A percentile compares a stretch with the other conserved stretches of the same genome.
Conservation (phyloP, 2,329 filamentous ascomycete genomes). For the Arthroderma sp. region DNA sequence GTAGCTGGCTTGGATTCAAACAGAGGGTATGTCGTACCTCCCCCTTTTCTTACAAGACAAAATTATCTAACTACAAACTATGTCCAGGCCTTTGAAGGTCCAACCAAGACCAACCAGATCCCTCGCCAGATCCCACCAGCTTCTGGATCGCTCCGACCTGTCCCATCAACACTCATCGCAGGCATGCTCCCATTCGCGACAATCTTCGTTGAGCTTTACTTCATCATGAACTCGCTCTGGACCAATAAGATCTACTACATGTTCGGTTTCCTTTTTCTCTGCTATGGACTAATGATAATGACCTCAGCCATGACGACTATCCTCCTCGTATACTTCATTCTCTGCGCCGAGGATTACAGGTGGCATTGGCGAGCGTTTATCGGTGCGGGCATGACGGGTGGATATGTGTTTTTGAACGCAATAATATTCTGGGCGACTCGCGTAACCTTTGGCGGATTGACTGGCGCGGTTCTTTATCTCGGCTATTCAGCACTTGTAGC, state of each 20-base stretch:
- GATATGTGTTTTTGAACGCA: slow-evolving; percentile 85
- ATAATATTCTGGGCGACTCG: slow-evolving; percentile 84
- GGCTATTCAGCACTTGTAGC: slow-evolving; percentile 85
- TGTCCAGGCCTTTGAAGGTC: slow-evolving; percentile 51
- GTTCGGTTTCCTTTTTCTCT: slow-evolving; percentile 98
- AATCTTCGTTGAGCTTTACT: slow-evolving; percentile 97
- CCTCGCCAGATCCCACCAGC: slow-evolving; percentile 86
- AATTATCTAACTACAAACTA: slow-evolving; percentile 6
- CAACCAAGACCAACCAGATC: slow-evolving; percentile 93
- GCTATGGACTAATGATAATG: slow-evolving; percentile 93
- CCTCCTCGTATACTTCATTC: slow-evolving; percentile 87
- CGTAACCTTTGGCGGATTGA: slow-evolving; percentile 69
- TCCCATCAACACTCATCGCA: slow-evolving; percentile 84
- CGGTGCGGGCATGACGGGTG: slow-evolving; percentile 77
- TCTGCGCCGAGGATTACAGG: slow-evolving; percentile 94
- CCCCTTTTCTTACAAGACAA: neutral
- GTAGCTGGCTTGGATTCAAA: slow-evolving; percentile 89
- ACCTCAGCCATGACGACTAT: slow-evolving; percentile 87
- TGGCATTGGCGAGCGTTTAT: slow-evolving; percentile 98
- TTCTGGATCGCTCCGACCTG: slow-evolving; percentile 66
- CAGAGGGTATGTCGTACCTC: slow-evolving; percentile 34
- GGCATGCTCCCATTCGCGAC: slow-evolving; percentile 89
- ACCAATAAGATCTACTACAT: slow-evolving; percentile 99
- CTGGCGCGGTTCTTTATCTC: slow-evolving; percentile 79
- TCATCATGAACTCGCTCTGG: slow-evolving; percentile 99